These are phyloP conservation scores for Phytophthora crassamura DNA, from an alignment of 352 stramenopile genomes.

Conservation along the genomic window DNA sequence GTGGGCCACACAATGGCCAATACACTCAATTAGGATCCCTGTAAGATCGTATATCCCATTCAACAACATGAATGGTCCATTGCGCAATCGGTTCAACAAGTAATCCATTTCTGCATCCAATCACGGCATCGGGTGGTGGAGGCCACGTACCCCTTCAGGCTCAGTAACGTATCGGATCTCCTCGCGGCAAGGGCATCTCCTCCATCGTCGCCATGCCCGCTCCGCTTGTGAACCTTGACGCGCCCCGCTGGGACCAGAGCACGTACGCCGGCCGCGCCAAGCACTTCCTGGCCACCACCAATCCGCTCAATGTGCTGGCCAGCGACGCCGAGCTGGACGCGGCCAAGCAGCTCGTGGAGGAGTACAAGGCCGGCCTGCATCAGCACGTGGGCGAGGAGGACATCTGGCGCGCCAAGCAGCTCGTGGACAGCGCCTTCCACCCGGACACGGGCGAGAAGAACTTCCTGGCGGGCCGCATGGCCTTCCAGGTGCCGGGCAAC, in stretches of 20 bases:
- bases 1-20: background rate
- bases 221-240: conserved; percentile 57
- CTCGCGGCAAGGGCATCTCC: background rate
- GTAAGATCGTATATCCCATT: background rate
- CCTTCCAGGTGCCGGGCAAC: conserved; percentile 88
- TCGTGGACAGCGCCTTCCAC: conserved; percentile 90
- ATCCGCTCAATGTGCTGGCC: conserved; percentile 84
- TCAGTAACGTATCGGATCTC: conserved; percentile 19
- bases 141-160: background rate
- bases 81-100: conserved; percentile 26
- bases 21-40: background rate
- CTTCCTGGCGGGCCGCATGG: conserved; percentile 87
- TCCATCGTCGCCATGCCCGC: conserved; percentile 18
- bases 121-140: conserved; percentile 20
- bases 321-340: conserved; percentile 76
- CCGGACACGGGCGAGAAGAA: conserved; percentile 92
- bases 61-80: background rate
- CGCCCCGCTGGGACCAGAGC: conserved; percentile 86
- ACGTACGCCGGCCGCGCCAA: conserved; percentile 80
- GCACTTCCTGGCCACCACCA: conserved; percentile 90
- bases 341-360: conserved; percentile 74
- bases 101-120: conserved; percentile 25
- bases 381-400: conserved; percentile 62
- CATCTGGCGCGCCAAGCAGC: conserved; percentile 86
- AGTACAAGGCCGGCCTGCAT: conserved; percentile 59